Evolutionary conservation across 129 eudicot species (phyloP).

Genomic region (Pseudognaphalium luteoalbum): DNA sequence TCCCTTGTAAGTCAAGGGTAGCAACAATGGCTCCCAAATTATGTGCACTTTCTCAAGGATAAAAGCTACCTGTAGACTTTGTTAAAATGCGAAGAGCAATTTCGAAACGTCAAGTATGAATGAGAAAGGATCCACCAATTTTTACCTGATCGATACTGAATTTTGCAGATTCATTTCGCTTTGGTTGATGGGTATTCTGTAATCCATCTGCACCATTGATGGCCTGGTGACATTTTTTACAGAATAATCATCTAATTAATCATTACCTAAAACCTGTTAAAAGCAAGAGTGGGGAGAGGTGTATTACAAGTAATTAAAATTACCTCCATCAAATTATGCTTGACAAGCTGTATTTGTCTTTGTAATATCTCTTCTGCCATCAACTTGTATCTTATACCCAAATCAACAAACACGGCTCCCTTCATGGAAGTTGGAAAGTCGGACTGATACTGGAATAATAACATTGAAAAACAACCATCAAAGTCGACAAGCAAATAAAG

Average conservation of each 20-base stretch:
- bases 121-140: background rate
- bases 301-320: background rate
- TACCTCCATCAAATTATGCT: slow-evolving; percentile 78
- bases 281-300: background rate
- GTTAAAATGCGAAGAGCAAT: background rate
- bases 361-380: slow-evolving; percentile 84
- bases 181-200: slow-evolving; percentile 87
- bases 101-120: slow-evolving; percentile 7
- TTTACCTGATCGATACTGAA: slow-evolving; percentile 86
- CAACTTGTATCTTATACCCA: slow-evolving; percentile 86
- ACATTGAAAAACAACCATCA: no score
- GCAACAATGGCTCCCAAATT: slow-evolving; percentile 85
- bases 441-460: slow-evolving; percentile 93
- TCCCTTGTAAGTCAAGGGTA: slow-evolving; percentile 66
- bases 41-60: slow-evolving; percentile 93
- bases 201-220: slow-evolving; percentile 93
- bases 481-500: no score
- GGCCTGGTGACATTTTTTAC: slow-evolving; percentile 57
- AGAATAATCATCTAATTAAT: slow-evolving; percentile 19
- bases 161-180: slow-evolving; percentile 77
- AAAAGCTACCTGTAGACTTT: slow-evolving; percentile 66
- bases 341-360: slow-evolving; percentile 73
- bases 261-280: background rate
- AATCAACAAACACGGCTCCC: slow-evolving; percentile 83
- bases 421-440: slow-evolving; percentile 71